Conservation (phyloP, 768 basidiomycete genomes). For the Nidularia pulvinata region DNA sequence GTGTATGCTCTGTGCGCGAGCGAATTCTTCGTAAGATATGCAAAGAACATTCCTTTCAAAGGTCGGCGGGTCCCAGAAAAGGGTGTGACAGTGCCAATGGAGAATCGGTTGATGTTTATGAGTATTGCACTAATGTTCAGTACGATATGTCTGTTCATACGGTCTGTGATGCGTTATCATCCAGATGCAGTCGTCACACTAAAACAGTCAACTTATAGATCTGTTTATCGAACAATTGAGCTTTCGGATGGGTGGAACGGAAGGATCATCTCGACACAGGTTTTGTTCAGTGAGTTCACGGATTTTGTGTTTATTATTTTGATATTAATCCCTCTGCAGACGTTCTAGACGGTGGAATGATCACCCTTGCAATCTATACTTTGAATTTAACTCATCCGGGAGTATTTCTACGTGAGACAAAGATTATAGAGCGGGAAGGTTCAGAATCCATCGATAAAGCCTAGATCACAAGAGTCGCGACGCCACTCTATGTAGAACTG, state of each 20-base stretch:
- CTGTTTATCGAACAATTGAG: constrained; percentile 40
- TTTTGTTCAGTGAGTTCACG: constrained; percentile 26
- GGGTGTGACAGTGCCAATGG: not conserved
- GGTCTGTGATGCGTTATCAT: not conserved
- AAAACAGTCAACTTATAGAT: constrained; percentile 14
- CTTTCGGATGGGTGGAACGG: constrained; percentile 40
- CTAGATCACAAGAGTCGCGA: no score
- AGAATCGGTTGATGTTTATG: not conserved
- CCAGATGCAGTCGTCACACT: not conserved
- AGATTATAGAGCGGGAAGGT: no score
- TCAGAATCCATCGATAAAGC: no score
- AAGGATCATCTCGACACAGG: constrained; percentile 31
- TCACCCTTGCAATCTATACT: not conserved
- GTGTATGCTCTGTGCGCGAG: constrained; percentile 34
- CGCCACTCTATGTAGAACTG: no score
- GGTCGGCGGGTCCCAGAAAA: not conserved
- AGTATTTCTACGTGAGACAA: not conserved
- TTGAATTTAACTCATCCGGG: not conserved
- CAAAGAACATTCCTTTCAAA: constrained; percentile 22
- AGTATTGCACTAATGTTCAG: not conserved
- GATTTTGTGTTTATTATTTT: not conserved
- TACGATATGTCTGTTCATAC: not conserved
- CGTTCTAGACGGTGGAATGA: not conserved
- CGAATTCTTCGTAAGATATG: constrained; percentile 44
- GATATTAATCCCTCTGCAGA: not conserved